phyloP scores from a whole-genome alignment of 2,329 filamentous ascomycete genomes.

The Hymenoscyphus scutula region DNA sequence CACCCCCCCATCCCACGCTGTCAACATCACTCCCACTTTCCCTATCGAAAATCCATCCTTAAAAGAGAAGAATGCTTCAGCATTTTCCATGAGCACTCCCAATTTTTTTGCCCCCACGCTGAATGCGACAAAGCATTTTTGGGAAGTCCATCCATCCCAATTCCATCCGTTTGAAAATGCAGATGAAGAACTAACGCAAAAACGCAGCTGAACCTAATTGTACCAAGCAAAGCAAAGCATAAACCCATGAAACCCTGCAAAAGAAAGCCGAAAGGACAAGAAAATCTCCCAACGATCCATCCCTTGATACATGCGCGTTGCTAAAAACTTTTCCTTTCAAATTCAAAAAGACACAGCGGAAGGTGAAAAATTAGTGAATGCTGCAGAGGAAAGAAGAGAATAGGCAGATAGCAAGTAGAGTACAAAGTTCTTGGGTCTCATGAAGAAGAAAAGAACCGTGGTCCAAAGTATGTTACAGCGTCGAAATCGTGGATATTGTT shows the following conservation, averaged over 20 bases:
- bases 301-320: constrained; percentile 16
- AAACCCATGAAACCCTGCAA: constrained; percentile 11
- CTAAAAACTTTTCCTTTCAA: constrained; percentile 18
- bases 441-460: constrained; percentile 15
- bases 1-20: not conserved
- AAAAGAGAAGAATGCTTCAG: constrained; percentile 7
- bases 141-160: constrained; percentile 7
- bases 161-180: constrained; percentile 19
- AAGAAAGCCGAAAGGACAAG: constrained; percentile 8
- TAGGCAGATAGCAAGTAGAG: constrained; percentile 20
- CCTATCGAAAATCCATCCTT: constrained; percentile 11
- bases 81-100: constrained; percentile 9
- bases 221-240: constrained; percentile 12
- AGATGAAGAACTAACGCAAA: constrained; percentile 11
- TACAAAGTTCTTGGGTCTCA: constrained; percentile 24
- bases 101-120: not conserved
- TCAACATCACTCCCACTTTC: constrained; percentile 1
- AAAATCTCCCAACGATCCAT: constrained; percentile 15
- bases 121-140: constrained; percentile 11
- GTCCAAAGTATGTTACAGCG: constrained; percentile 26
- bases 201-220: constrained; percentile 10
- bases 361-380: constrained; percentile 18
- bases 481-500: constrained; percentile 17
- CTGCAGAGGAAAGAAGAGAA: constrained; percentile 13
- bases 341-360: constrained; percentile 15